Base-by-base conservation (phyloP, 805 yeast genomes). In the Kregervanrija delftensis region DNA sequence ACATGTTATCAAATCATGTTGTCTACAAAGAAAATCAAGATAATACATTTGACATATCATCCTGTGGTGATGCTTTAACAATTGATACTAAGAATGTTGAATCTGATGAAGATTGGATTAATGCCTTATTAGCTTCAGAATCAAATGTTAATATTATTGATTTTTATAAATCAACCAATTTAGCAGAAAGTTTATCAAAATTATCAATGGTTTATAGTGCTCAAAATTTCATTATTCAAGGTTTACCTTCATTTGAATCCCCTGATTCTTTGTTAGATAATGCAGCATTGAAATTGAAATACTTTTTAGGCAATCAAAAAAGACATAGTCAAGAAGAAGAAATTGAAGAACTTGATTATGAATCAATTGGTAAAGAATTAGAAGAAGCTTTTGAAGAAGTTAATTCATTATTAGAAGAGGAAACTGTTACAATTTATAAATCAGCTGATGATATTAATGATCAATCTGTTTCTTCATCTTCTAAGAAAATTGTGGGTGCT, bases 361-460 rank as follows among this genome's bases (percentile, higher is more conserved):
- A 60, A 6, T 36, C 41, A 8, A 40, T 62, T 34, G 56, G 63
- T 46, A 43, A 54, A 40, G 62, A 60, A 34, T 45, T 65, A 17
- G 52, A 59, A 31, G 59, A 58, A 12, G 56, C 67, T 2, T 63
- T 65, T 41, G 51, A 55, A 10, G 63, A 64, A 40, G 49, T 63
- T 22, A 55, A 59, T 34, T 46, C 50, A 31, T 33, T 61, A 45
- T 39, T 63, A 22, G 57, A 48, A 10, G 64, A 58, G 39, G 61
- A 54, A 41, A 45, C 54, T 10, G 63, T 51, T 30, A 41, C 53
- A 4, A 50, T 55, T 16, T 49, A 52, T 31, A 50, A 55, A 11
- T 49, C 49, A n/a, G 46, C 42, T 17, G 37, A 9, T 3, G 40
- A 17, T 10, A 13, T 11, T n/a, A 11, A 28, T n/a, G 33, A 15